Percentiles rank a stretch among this genome's conserved stretches.
These are phyloP conservation scores for Sphagnurus paluster DNA, from an alignment of 1,284 basidiomycete genomes.

Conservation along the genomic window DNA sequence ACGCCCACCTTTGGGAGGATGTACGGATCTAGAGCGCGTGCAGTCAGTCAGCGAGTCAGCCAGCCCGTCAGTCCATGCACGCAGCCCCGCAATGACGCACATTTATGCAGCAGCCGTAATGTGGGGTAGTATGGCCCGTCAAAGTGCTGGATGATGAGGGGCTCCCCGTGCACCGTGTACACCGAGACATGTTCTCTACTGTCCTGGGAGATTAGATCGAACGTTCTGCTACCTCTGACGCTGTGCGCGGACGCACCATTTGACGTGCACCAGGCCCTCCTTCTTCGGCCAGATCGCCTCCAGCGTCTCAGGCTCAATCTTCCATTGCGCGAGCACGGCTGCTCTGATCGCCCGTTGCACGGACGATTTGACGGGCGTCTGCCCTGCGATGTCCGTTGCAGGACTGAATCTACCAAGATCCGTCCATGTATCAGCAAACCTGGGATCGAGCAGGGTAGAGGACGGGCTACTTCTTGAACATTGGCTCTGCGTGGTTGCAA, in stretches of 20 bases:
- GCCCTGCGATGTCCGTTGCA: constrained; percentile 86
- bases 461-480: constrained; percentile 62
- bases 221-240: no score
- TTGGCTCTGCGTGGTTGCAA: constrained; percentile 29
- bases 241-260: constrained; percentile 73
- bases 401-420: constrained; percentile 68
- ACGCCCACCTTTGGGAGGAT: constrained; percentile 88
- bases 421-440: constrained; percentile 17
- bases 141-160: constrained; percentile 96
- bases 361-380: constrained; percentile 95
- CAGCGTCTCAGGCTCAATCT: constrained; percentile 75
- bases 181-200: constrained; percentile 97
- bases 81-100: constrained; percentile 38
- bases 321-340: constrained; percentile 83
- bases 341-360: constrained; percentile 89
- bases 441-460: constrained; percentile 7
- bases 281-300: constrained; percentile 99
- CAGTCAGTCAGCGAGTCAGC: no score
- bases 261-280: constrained; percentile 88
- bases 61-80: not conserved
- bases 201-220: constrained; percentile 17
- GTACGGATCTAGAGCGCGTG: constrained; percentile 79
- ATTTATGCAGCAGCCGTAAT: constrained; percentile 87
- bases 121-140: constrained; percentile 94
- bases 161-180: constrained; percentile 84